Percentiles rank a stretch among this genome's conserved stretches.
Evolutionary conservation across 106 monocot species (phyloP).

Genomic region (Dendrobium catenatum): DNA sequence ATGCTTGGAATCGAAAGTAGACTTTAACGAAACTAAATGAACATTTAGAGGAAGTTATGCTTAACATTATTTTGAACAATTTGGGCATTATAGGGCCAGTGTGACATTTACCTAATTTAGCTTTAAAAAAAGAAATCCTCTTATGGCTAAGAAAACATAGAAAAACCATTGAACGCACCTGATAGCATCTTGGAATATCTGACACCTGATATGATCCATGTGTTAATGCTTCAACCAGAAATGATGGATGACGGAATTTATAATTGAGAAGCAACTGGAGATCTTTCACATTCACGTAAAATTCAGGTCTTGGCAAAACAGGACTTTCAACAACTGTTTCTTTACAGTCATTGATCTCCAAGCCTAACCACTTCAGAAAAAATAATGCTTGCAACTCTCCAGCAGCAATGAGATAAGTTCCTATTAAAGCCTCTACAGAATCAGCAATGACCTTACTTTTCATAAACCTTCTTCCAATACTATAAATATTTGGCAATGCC

Average conservation of each 20-base stretch:
- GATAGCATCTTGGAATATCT: conserved; percentile 53
- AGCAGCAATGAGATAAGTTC: conserved; percentile 38
- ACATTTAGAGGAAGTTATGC: no score
- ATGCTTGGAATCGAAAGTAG: no score
- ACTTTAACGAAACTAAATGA: no score
- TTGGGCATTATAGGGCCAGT: no score
- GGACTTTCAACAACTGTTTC: conserved; percentile 18
- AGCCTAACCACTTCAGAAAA: conserved; percentile 43
- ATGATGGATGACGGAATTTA: conserved; percentile 35
- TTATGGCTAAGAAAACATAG: background rate
- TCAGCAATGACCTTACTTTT: conserved; percentile 54
- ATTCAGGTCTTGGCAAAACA: conserved; percentile 19
- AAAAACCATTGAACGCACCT: conserved; percentile 24
- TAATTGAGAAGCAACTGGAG: conserved; percentile 46
- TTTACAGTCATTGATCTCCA: conserved; percentile 19
- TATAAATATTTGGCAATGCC: conserved; percentile 22
- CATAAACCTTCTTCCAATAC: conserved; percentile 22
- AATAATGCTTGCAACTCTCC: conserved; percentile 40
- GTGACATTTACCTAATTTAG: no score
- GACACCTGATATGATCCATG: conserved; percentile 57
- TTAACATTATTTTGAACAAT: no score
- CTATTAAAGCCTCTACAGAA: conserved; percentile 55
- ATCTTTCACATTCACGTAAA: conserved; percentile 33
- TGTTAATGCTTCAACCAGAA: conserved; percentile 68
- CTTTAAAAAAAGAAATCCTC: background rate